Base-by-base conservation (phyloP, 768 basidiomycete genomes). In the Psilocybe cubensis region DNA sequence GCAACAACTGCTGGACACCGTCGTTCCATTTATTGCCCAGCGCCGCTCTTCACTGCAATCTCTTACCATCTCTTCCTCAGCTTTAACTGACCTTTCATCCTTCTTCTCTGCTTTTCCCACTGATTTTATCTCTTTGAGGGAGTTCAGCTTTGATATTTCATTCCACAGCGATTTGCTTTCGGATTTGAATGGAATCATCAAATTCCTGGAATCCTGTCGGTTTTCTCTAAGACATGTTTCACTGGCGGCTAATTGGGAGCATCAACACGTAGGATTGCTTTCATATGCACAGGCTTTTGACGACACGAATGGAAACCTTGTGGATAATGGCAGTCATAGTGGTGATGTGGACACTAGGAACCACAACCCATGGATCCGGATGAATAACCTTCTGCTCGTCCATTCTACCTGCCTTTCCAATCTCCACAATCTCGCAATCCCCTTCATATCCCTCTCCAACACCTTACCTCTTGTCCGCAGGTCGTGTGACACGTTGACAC, bases 1-100 rank as follows among this genome's bases (percentile, higher is more conserved):
- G 28, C 53, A 58, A 25, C 56, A 70, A 29, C 64, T 73, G 7
- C 47, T 68, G 25, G 47, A 61, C 2, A 58, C 60, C 4, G 63
- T 76, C 14, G 61, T 70, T 5, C 72, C 75, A 4, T 75, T 75
- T 59, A 66, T 77, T 20, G 63, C 66, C 17, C 66, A 61, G 33
- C 69, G 71, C 8, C 56, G 65, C 4, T 46, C 57, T 11, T 63
- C 69, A 1, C 64, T 79, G 27, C 65, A 51, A 11, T 66, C 63
- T 11, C 66, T 79, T n/a, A 62, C 64, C 0, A 69, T 79, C n/a
- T 64, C 69, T 1, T 77, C 76, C 1, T 60, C 65, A 0, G 71
- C 72, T 7, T 57, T 61, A 3, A 60, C 63, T 9, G 73, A 77
- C 58, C 62, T 76, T 17, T 71, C 75, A 7, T 40, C 62, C 3